Evolutionary conservation across 2,329 filamentous ascomycete species (phyloP).

Genomic region (Penicillium concentricum): DNA sequence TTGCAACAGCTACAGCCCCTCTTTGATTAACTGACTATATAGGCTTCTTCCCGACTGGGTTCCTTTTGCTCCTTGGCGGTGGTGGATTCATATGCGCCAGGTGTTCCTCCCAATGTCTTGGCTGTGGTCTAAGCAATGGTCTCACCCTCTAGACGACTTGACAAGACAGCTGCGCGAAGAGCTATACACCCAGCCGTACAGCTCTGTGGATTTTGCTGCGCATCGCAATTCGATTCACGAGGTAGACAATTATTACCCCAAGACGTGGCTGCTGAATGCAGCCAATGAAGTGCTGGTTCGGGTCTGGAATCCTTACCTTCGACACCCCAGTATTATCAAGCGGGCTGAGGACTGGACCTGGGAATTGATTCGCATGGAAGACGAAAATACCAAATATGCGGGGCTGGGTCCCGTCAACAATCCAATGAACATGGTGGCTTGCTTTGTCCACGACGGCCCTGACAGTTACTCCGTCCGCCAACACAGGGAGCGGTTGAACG

Average conservation of each 20-base stretch:
- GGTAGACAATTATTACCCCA: conserved; percentile 89
- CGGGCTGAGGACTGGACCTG: conserved; percentile 78
- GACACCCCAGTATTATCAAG: conserved; percentile 63
- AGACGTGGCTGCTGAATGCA: conserved; percentile 76
- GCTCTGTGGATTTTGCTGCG: conserved; percentile 70
- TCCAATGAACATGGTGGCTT: conserved; percentile 84
- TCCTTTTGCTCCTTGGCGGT: conserved; percentile 85
- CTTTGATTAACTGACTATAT: conserved; percentile 9
- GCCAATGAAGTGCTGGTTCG: conserved; percentile 77
- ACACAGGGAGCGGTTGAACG: conserved; percentile 77
- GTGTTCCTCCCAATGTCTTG: conserved; percentile 94
- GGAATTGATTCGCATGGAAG: conserved; percentile 83
- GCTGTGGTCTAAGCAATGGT: conserved; percentile 80
- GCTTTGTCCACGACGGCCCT: conserved; percentile 81
- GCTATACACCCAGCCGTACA: conserved; percentile 75
- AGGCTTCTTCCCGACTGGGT: conserved; percentile 83
- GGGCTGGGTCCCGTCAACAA: conserved; percentile 85
- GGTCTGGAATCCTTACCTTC: conserved; percentile 76
- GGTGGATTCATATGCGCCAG: conserved; percentile 98
- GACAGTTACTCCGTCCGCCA: conserved; percentile 68
- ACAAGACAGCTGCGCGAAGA: conserved; percentile 74
- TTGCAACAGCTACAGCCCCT: not conserved
- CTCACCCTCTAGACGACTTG: conserved; percentile 70
- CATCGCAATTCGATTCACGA: conserved; percentile 80
- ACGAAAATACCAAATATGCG: conserved; percentile 86